These are phyloP conservation scores for Jamesozyma lodderae DNA, from an alignment of 805 yeast genomes.

Conservation along the genomic window DNA sequence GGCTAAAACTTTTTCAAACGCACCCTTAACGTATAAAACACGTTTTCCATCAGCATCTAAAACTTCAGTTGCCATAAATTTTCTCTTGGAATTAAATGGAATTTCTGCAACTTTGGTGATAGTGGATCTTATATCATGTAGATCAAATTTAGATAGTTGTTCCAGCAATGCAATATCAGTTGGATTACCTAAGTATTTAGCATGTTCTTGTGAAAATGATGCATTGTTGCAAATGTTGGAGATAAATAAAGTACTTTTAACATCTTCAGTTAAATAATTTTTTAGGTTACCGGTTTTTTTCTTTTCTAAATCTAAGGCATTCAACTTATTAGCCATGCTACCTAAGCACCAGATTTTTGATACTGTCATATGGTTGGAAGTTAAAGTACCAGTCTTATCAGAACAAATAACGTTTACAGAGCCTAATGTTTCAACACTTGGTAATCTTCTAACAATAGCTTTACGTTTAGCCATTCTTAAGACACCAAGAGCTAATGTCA, in stretches of 20 bases:
- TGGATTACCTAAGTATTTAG: conserved; percentile 80
- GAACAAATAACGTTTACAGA: conserved; percentile 90
- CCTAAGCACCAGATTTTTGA: conserved; percentile 75
- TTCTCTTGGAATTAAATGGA: conserved; percentile 77
- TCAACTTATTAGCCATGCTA: conserved; percentile 35
- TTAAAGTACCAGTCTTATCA: conserved; percentile 86
- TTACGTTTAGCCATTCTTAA: conserved; percentile 90
- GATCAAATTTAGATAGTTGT: conserved; percentile 56
- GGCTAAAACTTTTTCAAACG: conserved; percentile 62
- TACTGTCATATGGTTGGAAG: conserved; percentile 88
- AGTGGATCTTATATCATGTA: conserved; percentile 61
- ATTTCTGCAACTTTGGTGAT: conserved; percentile 54
- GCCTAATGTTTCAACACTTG: conserved; percentile 92
- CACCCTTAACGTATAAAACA: conserved; percentile 79
- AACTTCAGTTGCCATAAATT: conserved; percentile 80
- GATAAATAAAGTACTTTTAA: conserved; percentile 46
- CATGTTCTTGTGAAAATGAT: conserved; percentile 56
- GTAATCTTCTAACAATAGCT: conserved; percentile 90
- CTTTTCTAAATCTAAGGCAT: conserved; percentile 38
- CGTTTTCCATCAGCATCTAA: conserved; percentile 50
- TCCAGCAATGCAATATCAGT: conserved; percentile 89
- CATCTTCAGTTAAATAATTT: conserved; percentile 45
- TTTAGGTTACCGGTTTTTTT: conserved; percentile 33
- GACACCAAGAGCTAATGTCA: conserved; percentile 92
- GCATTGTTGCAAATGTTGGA: conserved; percentile 76